These are phyloP conservation scores for Candida schatavii DNA, from an alignment of 805 yeast genomes.

Conservation along the genomic window DNA sequence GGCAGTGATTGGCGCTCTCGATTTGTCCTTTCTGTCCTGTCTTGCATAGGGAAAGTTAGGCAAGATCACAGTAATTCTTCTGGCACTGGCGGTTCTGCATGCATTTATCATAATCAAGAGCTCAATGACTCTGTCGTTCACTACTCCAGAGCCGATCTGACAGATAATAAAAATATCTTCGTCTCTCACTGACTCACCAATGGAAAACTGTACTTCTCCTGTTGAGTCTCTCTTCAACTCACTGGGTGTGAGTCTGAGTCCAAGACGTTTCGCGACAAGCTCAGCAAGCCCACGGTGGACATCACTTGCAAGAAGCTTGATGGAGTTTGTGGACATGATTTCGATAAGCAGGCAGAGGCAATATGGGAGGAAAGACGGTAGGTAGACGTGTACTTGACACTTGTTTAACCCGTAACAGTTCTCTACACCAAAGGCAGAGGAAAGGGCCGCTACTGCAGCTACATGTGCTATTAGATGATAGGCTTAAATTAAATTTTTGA, in stretches of 20 bases:
- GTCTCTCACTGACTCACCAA: constrained; percentile 86
- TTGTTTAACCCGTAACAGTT: too few relatives aligned
- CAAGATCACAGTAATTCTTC: constrained; percentile 77
- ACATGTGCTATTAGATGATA: background rate
- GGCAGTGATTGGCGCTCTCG: constrained; percentile 84
- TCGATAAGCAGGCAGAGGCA: background rate
- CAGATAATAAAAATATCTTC: constrained; percentile 82
- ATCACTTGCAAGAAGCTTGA: constrained; percentile 66
- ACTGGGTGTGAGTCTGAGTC: constrained; percentile 58
- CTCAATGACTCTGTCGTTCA: constrained; percentile 74
- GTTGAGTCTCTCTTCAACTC: constrained; percentile 64
- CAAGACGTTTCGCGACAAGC: constrained; percentile 61
- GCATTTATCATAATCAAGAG: constrained; percentile 77
- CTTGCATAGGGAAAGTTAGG: constrained; percentile 88
- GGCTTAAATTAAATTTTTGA: background rate
- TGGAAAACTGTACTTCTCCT: constrained; percentile 73
- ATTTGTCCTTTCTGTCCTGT: constrained; percentile 82
- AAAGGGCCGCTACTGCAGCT: background rate
- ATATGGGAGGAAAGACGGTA: background rate
- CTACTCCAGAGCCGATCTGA: constrained; percentile 83
- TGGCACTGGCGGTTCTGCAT: constrained; percentile 78
- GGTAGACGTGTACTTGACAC: too few relatives aligned
- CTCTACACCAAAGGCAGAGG: too few relatives aligned
- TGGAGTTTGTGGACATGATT: constrained; percentile 70
- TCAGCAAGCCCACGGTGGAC: constrained; percentile 68